Base-by-base conservation (phyloP, 108 stramenopile species). In the Fistulifera solaris region DNA sequence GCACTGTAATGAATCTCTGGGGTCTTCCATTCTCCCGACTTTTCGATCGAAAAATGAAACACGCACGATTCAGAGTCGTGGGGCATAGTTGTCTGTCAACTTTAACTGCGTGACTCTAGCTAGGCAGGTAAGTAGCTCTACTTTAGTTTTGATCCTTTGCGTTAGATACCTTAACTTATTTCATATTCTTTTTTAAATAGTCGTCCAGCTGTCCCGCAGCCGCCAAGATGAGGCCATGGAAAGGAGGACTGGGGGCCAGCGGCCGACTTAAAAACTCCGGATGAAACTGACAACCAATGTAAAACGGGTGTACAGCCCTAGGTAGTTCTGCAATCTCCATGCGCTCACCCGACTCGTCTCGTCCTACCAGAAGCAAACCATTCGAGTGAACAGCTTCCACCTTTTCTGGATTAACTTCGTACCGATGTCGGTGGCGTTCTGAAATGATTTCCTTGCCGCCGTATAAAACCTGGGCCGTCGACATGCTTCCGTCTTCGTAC, bases 241-340 rank as follows among this genome's bases (percentile, higher is more conserved):
- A 98, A 7, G 96, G 97, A 24, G 99, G 96, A 53, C 89, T 93
- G 1, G 99, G 97, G 40, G 70, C 75, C 61, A 94, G 65, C 14
- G 99, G 99, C n/a, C 96, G 71, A 52, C 81, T 84, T 72, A 93
- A 78, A 76, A 98, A 97, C 73, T 99, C 99, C 3, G 99, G 99
- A 76, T 99, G 99, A 72, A 93, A 99, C 72, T 99, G 99, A 47
- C 80, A 85, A 17, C 95, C 99, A 15, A 98, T 89, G 70, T 96
- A 99, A 74, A 83, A 99, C 1, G 97, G 96, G 70, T 99, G 99
- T 25, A 50, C 41, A 5, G 59, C 66, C 4, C 75, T 61, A 12
- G 94, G 92, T 39, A 98, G 65, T 75, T 99, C 99, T 12, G 88
- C 89, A 56, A 99, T 93, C 63, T 98, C 99, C 99, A 99, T 99